A percentile compares a stretch with the other conserved stretches of the same genome.
Evolutionary conservation across 192 early-diverging fungal genomes (phyloP).

Genomic region (Dissophora globulifera): DNA sequence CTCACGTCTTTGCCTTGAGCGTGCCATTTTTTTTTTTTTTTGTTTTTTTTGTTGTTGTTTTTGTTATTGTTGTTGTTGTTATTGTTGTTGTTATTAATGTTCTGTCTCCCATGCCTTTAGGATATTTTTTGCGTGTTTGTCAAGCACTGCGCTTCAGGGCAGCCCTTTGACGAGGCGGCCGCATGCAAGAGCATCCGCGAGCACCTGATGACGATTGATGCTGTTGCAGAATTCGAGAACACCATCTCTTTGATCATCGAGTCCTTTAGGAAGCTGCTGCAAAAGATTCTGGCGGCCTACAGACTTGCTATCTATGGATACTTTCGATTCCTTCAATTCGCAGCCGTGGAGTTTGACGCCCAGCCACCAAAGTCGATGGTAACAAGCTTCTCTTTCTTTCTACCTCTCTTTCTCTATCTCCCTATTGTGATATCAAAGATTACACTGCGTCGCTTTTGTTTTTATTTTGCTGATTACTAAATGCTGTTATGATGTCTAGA

Average conservation of each 20-base stretch:
- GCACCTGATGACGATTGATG: constrained; percentile 23
- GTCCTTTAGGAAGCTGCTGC: constrained; percentile 24
- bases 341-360: constrained; percentile 28
- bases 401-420: neutral
- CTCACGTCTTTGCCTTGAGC: too few species aligned
- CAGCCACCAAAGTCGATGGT: constrained; percentile 34
- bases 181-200: constrained; percentile 32
- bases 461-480: too few species aligned
- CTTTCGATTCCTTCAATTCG: constrained; percentile 47
- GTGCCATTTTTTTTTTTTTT: too few species aligned
- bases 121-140: constrained; percentile 50
- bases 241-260: constrained; percentile 14
- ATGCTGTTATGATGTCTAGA: too few species aligned
- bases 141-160: constrained; percentile 47
- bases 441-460: too few species aligned
- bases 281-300: constrained; percentile 34
- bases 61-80: too few species aligned
- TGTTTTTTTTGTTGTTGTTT: too few species aligned
- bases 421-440: too few species aligned
- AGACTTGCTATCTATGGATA: constrained; percentile 40
- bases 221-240: constrained; percentile 5
- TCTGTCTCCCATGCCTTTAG: constrained; percentile 1
- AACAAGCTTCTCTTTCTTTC: neutral
- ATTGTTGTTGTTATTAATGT: too few species aligned
- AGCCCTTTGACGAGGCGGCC: constrained; percentile 39